Base-by-base conservation (phyloP, 192 early-diverging fungal genomes). In the Jimgerdemannia flammicorona region DNA sequence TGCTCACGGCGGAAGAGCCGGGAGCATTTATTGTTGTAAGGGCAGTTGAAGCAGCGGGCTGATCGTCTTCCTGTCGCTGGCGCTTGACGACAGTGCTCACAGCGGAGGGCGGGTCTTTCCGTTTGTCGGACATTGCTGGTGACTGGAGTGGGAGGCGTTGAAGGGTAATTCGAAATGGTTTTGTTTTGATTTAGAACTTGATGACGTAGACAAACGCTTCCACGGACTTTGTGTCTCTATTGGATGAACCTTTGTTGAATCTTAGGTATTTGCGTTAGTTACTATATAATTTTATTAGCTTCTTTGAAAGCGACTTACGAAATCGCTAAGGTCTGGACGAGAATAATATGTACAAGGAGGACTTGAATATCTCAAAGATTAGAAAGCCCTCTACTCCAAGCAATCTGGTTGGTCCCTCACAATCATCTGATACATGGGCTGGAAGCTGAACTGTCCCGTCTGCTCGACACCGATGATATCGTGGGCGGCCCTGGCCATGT, bases 41-140 rank as follows among this genome's bases (percentile, higher is more conserved):
- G 54, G 80, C 80, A 10, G 78, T 80, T 78, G 74, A 81, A 4
- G 77, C 75, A 40, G 72, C 39, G 29, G 70, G 3, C 3, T 3
- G 64, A 10, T 70, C 4, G 40, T 81, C 74, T 14, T 85, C 84
- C 19, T 74, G 67, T 69, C 76, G 78, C 73, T 85, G 84, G 3
- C 74, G 73, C 49, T 79, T 83, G 59, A 85, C 72, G 64, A 85
- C 77, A 20, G 72, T 70, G 40, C 72, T 76, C 1, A 74, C 76
- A 42, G 74, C 64, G 7, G 74, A 74, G 66, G 82, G 82, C 74
- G 79, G 72, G 43, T 83, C 78, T 72, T 80, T 83, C 10, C 82
- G 78, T 69, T 83, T 83, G 64, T 83, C 82, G 49, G 49, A 6
- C 49, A 59, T 59, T 59, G 49, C 8, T 59, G 49, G 49, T 14